Evolutionary conservation across 352 stramenopile genomes (phyloP), one percentile per base, ranked within the genome.

Genomic region (Plasmopara viticola): DNA sequence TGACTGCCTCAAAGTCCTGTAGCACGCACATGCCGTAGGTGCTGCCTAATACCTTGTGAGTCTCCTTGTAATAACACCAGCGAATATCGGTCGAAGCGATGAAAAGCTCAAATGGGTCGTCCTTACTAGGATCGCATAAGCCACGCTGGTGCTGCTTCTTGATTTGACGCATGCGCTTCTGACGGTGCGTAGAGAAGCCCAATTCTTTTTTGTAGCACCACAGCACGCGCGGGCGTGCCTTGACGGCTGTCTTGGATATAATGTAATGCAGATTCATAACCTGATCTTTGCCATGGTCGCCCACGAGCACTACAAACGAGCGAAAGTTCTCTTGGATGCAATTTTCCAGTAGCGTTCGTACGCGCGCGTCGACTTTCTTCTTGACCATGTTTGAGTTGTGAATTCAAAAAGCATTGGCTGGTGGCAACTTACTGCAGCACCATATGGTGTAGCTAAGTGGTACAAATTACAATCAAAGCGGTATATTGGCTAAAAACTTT

Each of bases 171-270:
- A 96, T 95, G 66, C 87, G 80, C 66, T 96, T 96, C 68, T 97
- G 88, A 57, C 90, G 90, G 70, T 98, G 95, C 49, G 95, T 99
- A 12, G 94, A 98, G 70, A 99, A 99, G 28, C 97, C 97, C 44
- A 99, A 78, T 73, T 99, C 96, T 63, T 99, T 99, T 68, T 99
- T 99, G 86, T 99, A 99, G 72, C 96, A 99, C 97, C 97, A 99
- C 7, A 99, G 72, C 41, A 99, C 96, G 50, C 92, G 96, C 10
- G 95, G 94, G 14, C 95, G 89, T 29, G 94, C 87, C 59, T 98
- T 95, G 28, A 98, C 87, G 14, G 89, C 85, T 9, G 93, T 89
- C 70, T 98, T 97, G 45, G 85, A 92, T 34, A 99, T 72, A 56
- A 99, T 98, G 65, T 98, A 97, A 74, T 99, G 95, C 53, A 99